A percentile compares a stretch with the other conserved stretches of the same genome.
Conservation (phyloP, 148 eudicot genomes). For the Persicaria tinctoria region DNA sequence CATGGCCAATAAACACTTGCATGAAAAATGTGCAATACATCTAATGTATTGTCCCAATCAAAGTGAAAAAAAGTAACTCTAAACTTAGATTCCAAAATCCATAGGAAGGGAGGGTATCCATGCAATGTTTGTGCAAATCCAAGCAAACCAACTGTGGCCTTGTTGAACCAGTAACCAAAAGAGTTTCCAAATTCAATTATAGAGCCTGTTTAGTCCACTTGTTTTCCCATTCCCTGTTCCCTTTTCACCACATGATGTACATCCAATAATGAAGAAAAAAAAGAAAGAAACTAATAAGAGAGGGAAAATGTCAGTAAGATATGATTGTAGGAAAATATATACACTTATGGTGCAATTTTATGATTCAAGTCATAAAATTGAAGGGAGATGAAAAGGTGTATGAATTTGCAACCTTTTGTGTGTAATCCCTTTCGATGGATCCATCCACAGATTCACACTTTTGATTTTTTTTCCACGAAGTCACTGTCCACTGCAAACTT, state of each 20-base stretch:
- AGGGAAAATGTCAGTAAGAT: constrained; percentile 1
- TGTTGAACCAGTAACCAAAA: not conserved
- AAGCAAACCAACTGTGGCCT: not conserved
- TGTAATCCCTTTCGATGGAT: constrained; percentile 3
- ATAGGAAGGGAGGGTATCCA: not conserved
- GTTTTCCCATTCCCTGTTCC: not conserved
- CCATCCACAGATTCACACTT: constrained; percentile 9
- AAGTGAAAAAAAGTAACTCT: not conserved
- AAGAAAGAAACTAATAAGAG: too few species aligned
- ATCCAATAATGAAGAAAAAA: not conserved
- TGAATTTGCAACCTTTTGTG: constrained; percentile 8
- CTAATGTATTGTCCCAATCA: not conserved
- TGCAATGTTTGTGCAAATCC: constrained; percentile 2
- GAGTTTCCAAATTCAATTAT: not conserved
- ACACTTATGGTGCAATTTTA: not conserved
- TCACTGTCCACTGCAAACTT: constrained; percentile 1
- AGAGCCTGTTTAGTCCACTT: not conserved
- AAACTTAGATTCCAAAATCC: not conserved
- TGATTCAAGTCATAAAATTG: not conserved
- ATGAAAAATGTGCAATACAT: not conserved
- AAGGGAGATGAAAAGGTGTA: not conserved
- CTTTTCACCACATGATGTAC: not conserved
- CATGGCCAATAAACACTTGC: not conserved
- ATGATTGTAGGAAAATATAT: not conserved
- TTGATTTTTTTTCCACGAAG: not conserved